Evolutionary conservation across 768 basidiomycete species (phyloP).

Genomic region (Mycena filopes): DNA sequence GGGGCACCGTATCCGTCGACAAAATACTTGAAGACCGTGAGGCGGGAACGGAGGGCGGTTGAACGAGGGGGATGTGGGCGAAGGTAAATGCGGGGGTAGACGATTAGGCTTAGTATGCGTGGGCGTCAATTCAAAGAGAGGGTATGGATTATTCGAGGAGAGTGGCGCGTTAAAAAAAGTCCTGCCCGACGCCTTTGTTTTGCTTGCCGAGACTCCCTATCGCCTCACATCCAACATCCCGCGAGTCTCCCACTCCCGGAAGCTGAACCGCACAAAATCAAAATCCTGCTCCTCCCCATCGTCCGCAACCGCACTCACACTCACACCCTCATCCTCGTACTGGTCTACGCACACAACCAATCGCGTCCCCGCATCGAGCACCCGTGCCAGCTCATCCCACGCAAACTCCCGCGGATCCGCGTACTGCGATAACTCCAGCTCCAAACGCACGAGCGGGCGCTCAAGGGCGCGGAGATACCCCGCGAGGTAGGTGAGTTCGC

Average conservation of each 20-base stretch:
- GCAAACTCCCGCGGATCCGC: conserved; percentile 9
- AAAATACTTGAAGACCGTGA: too few species aligned
- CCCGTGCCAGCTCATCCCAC: conserved; percentile 13
- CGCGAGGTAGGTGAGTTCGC: conserved; percentile 13
- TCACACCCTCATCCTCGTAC: neutral
- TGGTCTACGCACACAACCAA: conserved; percentile 1
- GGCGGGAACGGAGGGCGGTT: too few species aligned
- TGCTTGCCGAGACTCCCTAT: too few species aligned
- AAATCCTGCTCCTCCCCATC: neutral
- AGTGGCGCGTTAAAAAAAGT: too few species aligned
- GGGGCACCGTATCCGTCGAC: too few species aligned
- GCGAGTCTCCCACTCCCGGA: neutral
- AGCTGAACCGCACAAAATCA: neutral
- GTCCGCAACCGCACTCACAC: neutral
- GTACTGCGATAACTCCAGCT: neutral
- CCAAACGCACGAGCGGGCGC: conserved; percentile 4
- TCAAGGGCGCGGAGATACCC: neutral
- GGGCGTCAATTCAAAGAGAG: too few species aligned
- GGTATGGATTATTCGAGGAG: too few species aligned
- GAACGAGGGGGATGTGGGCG: too few species aligned
- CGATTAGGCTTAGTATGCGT: too few species aligned
- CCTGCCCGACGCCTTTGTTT: too few species aligned
- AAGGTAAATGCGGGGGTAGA: too few species aligned
- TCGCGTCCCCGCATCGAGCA: neutral
- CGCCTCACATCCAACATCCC: conserved; percentile 3